These are phyloP conservation scores for Hyphopichia fennica DNA, from an alignment of 1,139 yeast genomes.

Conservation along the genomic window DNA sequence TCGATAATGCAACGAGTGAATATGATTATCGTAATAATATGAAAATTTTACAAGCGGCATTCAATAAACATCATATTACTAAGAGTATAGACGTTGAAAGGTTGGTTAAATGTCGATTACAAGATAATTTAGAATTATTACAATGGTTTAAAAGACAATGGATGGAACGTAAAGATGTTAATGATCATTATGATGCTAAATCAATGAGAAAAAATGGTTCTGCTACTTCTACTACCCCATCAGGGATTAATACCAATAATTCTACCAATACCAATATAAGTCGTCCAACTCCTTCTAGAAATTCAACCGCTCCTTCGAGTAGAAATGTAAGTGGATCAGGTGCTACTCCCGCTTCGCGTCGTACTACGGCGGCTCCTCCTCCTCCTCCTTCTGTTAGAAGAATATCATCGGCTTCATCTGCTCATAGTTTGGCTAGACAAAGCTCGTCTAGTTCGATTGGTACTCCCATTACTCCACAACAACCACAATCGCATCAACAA, in stretches of 20 bases:
- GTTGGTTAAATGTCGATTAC: constrained; percentile 83
- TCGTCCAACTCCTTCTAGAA: constrained; percentile 4
- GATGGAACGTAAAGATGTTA: constrained; percentile 65
- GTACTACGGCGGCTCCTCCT: neutral
- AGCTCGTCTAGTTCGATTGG: constrained; percentile 9
- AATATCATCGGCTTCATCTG: constrained; percentile 6
- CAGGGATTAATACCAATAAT: neutral
- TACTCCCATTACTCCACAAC: constrained; percentile 6
- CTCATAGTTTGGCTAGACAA: constrained; percentile 3
- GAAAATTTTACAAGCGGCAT: constrained; percentile 80
- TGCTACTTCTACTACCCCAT: neutral
- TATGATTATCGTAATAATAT: constrained; percentile 79
- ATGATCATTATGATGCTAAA: constrained; percentile 67
- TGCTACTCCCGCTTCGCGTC: neutral
- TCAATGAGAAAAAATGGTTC: constrained; percentile 8
- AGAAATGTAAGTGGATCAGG: neutral
- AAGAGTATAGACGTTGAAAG: constrained; percentile 79
- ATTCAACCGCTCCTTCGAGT: constrained; percentile 6
- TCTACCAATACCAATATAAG: neutral
- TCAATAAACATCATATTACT: constrained; percentile 68
- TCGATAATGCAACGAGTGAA: constrained; percentile 61
- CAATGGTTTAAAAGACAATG: constrained; percentile 90
- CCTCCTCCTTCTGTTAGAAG: constrained; percentile 3
- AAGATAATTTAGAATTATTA: constrained; percentile 88
- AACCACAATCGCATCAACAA: neutral